phyloP scores from a whole-genome alignment of 768 basidiomycete species.

The Chalciporus chontae region DNA sequence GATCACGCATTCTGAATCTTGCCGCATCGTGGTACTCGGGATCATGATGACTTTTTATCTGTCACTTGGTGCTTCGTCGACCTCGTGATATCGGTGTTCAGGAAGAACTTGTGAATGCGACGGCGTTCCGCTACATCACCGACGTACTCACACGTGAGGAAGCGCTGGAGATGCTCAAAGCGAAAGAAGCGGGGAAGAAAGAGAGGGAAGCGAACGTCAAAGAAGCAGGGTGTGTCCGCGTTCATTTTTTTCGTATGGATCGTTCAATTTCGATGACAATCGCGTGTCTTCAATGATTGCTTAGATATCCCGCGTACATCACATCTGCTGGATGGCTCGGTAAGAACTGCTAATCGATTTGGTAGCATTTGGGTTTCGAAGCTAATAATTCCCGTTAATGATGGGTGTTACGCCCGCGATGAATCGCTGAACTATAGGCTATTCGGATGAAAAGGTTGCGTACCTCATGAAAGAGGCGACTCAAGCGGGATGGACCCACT shows the following conservation, averaged over 20 bases:
- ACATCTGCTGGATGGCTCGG: conserved; percentile 90
- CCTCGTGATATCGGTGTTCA: conserved; percentile 23
- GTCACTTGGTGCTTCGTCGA: not conserved
- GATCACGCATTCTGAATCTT: not conserved
- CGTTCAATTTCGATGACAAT: conserved; percentile 2
- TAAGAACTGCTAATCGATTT: conserved; percentile 19
- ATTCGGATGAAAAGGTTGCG: conserved; percentile 85
- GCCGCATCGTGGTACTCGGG: not conserved
- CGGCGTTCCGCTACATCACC: conserved; percentile 85
- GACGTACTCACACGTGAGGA: conserved; percentile 90
- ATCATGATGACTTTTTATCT: too few relatives aligned
- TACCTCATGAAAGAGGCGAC: conserved; percentile 84
- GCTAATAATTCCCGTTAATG: conserved; percentile 1
- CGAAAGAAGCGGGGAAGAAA: conserved; percentile 67
- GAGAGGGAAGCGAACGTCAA: conserved; percentile 73
- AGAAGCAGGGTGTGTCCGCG: conserved; percentile 50
- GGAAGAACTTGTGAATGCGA: conserved; percentile 73
- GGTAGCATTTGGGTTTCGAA: not conserved
- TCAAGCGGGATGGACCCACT: conserved; percentile 86
- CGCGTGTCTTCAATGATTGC: not conserved
- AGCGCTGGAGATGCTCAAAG: conserved; percentile 75
- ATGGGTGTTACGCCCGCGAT: not conserved
- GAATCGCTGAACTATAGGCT: conserved; percentile 43
- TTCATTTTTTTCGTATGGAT: not conserved
- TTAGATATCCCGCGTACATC: conserved; percentile 86